Conservation (phyloP, 129 eudicot genomes). For the Solidago caesia region DNA sequence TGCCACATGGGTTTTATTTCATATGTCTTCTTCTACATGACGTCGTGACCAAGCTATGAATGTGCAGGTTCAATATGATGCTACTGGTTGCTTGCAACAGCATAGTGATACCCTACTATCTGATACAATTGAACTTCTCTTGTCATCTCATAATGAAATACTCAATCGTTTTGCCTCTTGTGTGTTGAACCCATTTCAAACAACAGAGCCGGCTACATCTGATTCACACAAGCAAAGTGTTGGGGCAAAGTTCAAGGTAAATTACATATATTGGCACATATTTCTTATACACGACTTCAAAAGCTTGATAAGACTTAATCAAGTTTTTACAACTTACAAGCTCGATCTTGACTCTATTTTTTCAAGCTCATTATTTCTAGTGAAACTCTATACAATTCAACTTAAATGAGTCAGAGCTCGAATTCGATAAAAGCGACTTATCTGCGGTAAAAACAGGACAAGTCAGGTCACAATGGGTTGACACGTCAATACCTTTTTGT, state of each 20-base stretch:
- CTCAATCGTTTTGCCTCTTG: constrained; percentile 27
- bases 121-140: constrained; percentile 57
- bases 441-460: too few species aligned
- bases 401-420: too few species aligned
- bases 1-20: not conserved
- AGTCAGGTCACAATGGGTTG: too few species aligned
- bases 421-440: too few species aligned
- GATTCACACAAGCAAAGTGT: constrained; percentile 58
- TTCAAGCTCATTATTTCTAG: too few species aligned
- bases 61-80: constrained; percentile 76
- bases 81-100: constrained; percentile 81
- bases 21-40: not conserved
- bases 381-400: too few species aligned
- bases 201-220: constrained; percentile 18
- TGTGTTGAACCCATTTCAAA: constrained; percentile 26
- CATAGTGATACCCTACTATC: constrained; percentile 68
- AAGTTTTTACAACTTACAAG: too few species aligned
- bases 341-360: too few species aligned
- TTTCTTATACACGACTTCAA: not conserved
- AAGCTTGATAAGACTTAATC: not conserved
- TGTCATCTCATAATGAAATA: constrained; percentile 43
- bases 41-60: not conserved
- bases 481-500: too few species aligned
- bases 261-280: not conserved
- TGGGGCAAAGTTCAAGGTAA: constrained; percentile 83